Base-by-base conservation (phyloP, 768 basidiomycete species). In the Panellus pusillus region DNA sequence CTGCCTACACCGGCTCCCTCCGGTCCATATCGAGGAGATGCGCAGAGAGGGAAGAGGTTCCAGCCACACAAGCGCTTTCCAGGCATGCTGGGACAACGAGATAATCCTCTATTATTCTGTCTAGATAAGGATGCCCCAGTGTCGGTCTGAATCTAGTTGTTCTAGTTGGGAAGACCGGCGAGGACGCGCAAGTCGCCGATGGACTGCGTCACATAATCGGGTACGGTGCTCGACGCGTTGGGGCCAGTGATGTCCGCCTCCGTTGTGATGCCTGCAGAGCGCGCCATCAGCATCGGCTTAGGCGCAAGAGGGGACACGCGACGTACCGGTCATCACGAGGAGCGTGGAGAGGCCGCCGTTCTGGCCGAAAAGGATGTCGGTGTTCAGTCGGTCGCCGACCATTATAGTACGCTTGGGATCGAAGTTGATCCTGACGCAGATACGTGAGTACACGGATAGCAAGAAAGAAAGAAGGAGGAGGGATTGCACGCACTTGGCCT, bases 361-460 rank as follows among this genome's bases (percentile, higher is more conserved):
- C 66, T 91, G 80, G 45, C 96, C 97, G 64, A 98, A 99, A 47
- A 89, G 72, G 62, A 99, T 98, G 70, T 99, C 96, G 6, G 97
- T 98, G 68, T 91, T 89, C 60, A 99, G 78, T 55, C 96, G 83
- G 72, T 99, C 96, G 38, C 96, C 96, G 41, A 98, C 78, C 93
- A 99, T 98, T 67, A 98, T 84, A 14, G 95, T 94, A 47, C 85
- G 77, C 55, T 79, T 73, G 39, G 91, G 91, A 70, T 98, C 89
- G 67, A 92, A 94, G 43, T 89, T 68, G 61, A 95, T 84, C 70
- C 94, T 97, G 63, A 9, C 11, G n/a, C 39, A 24, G 41, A 54
- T 56, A 41, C 64, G 60, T 62, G 29, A 61, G 27, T 29, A 38
- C 6, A 17, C 47, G 18, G 20, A 40, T 39, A 19, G 39, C 12